Evolutionary conservation across 2,329 filamentous ascomycete species (phyloP).

Genomic region (Claviceps spartinae): DNA sequence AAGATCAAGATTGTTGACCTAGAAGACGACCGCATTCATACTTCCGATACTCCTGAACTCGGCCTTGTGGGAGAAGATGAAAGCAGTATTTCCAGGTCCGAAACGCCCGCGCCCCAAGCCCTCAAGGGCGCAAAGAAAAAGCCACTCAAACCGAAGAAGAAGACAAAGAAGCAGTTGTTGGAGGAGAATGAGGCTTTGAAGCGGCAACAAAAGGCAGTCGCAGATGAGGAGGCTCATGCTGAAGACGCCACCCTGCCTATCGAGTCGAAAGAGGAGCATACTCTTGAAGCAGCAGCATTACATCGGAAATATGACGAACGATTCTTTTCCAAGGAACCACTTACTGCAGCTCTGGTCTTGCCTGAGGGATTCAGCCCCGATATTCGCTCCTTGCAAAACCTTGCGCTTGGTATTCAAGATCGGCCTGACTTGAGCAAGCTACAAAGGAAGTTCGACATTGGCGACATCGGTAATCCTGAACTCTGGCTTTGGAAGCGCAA

Average conservation of each 20-base stretch:
- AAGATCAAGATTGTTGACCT: constrained; percentile 44
- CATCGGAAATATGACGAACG: constrained; percentile 39
- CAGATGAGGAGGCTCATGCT: constrained; percentile 21
- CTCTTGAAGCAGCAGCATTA: constrained; percentile 18
- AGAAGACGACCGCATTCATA: constrained; percentile 31
- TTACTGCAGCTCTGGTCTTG: constrained; percentile 29
- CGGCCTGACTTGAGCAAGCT: constrained; percentile 35
- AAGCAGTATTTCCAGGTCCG: constrained; percentile 29
- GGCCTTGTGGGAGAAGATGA: constrained; percentile 29
- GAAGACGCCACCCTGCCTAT: constrained; percentile 26
- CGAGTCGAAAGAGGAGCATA: constrained; percentile 14
- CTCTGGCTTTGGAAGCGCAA: constrained; percentile 45
- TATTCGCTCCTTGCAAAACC: constrained; percentile 28
- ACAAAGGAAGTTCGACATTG: constrained; percentile 30
- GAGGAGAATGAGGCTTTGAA: constrained; percentile 53
- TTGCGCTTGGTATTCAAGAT: constrained; percentile 32
- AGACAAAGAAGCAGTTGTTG: constrained; percentile 63
- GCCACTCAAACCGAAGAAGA: constrained; percentile 49
- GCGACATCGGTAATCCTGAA: constrained; percentile 34
- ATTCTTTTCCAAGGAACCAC: constrained; percentile 34
- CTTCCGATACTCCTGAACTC: constrained; percentile 38
- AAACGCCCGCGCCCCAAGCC: constrained; percentile 28
- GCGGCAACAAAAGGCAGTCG: constrained; percentile 35
- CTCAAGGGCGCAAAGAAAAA: constrained; percentile 44
- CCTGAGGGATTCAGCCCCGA: constrained; percentile 32